Conservation (phyloP, 2,329 filamentous ascomycete genomes). For the Fusarium torreyae region DNA sequence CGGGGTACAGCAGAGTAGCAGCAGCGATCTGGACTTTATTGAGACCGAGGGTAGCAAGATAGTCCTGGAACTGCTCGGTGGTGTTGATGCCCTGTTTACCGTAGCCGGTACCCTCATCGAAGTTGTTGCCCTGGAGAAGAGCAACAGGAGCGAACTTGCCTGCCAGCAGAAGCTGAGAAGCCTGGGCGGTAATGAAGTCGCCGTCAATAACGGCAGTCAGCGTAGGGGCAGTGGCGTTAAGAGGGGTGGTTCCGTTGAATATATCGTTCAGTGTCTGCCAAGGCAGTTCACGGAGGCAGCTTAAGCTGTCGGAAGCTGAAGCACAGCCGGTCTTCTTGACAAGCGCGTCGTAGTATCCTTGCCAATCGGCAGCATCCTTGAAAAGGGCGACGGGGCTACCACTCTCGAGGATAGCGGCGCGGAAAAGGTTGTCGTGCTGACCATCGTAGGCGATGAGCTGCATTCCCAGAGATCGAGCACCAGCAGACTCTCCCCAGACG, state of each 20-base stretch:
- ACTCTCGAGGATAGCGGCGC: conserved; percentile 66
- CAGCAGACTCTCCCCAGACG: conserved; percentile 69
- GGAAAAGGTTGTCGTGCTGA: conserved; percentile 68
- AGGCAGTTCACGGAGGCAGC: conserved; percentile 53
- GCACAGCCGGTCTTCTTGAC: conserved; percentile 46
- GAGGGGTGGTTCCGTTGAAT: conserved; percentile 46
- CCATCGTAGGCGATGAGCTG: conserved; percentile 69
- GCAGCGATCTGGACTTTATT: conserved; percentile 48
- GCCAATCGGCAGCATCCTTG: conserved; percentile 41
- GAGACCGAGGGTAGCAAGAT: conserved; percentile 38
- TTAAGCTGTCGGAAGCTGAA: conserved; percentile 44
- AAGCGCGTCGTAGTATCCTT: conserved; percentile 53
- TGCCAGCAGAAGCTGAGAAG: conserved; percentile 66
- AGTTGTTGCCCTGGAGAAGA: conserved; percentile 73
- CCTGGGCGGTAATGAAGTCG: conserved; percentile 59
- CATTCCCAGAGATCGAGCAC: conserved; percentile 64
- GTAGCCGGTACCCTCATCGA: conserved; percentile 74
- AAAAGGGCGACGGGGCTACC: conserved; percentile 56
- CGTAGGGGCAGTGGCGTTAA: conserved; percentile 33
- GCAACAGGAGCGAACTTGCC: conserved; percentile 76
- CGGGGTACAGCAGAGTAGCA: conserved; percentile 63
- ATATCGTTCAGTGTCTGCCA: conserved; percentile 52
- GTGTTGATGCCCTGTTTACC: conserved; percentile 68
- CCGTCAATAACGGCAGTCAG: conserved; percentile 53
- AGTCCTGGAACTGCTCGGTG: conserved; percentile 63